Conservation (phyloP, 2,329 filamentous ascomycete genomes). For the Trichoderma sp. region DNA sequence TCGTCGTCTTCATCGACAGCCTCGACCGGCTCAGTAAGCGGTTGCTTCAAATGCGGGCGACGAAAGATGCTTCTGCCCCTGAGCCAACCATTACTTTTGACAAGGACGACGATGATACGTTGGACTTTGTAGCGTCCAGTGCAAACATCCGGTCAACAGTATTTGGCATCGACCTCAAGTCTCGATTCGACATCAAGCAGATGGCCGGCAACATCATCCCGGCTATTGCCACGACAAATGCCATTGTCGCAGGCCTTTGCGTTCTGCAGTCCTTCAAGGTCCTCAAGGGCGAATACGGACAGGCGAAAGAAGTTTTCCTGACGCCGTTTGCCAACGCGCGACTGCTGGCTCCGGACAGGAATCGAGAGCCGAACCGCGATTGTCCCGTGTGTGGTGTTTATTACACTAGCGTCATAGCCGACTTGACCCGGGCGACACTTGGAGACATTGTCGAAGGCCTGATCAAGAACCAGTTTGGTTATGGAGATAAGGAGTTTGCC, state of each 20-base stretch:
- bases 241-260: slow-evolving; percentile 90
- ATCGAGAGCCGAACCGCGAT: slow-evolving; percentile 70
- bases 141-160: slow-evolving; percentile 86
- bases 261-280: slow-evolving; percentile 93
- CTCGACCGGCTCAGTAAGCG: slow-evolving; percentile 75
- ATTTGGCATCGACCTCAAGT: slow-evolving; percentile 87
- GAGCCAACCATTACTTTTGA: slow-evolving; percentile 81
- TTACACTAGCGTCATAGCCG: slow-evolving; percentile 67
- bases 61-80: slow-evolving; percentile 51
- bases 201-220: slow-evolving; percentile 99
- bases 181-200: slow-evolving; percentile 96
- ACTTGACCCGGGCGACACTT: slow-evolving; percentile 72
- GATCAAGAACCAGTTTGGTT: slow-evolving; percentile 70
- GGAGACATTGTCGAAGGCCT: slow-evolving; percentile 77
- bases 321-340: slow-evolving; percentile 65
- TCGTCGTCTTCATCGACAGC: slow-evolving; percentile 84
- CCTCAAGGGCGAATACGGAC: slow-evolving; percentile 68
- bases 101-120: slow-evolving; percentile 92
- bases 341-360: slow-evolving; percentile 60
- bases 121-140: slow-evolving; percentile 90
- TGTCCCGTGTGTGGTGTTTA: slow-evolving; percentile 83
- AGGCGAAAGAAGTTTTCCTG: slow-evolving; percentile 82
- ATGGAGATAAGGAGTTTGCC: slow-evolving; percentile 75
- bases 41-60: slow-evolving; percentile 63
- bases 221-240: slow-evolving; percentile 96